Base-by-base conservation (phyloP, 1,284 basidiomycete genomes). In the Melampsora occidentalis region DNA sequence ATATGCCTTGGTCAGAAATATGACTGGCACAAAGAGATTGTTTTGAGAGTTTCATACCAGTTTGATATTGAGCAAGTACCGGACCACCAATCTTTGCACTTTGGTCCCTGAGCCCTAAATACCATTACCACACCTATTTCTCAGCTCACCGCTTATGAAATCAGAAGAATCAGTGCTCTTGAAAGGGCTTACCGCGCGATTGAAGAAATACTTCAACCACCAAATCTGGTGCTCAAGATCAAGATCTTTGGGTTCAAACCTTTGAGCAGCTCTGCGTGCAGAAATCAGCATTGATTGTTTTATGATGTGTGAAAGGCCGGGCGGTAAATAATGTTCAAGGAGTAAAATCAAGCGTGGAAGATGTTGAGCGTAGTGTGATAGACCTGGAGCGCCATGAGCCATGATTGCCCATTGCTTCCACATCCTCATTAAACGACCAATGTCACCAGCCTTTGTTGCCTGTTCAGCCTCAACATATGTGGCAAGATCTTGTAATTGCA, bases 131-230 rank as follows among this genome's bases (percentile, higher is more conserved):
- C 35, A 35, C 3, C 9, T 3, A 9, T 35, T 35, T 35, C n/a
- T n/a, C n/a, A n/a, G n/a, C n/a, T n/a, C n/a, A n/a, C n/a, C n/a
- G n/a, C n/a, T n/a, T n/a, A n/a, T n/a, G n/a, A n/a, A n/a, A n/a
- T n/a, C n/a, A n/a, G n/a, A n/a, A n/a, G n/a, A 35, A 9, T 35
- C 35, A 35, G 35, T 35, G 35, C 35, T 4, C 3, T 35, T 35
- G 4, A 35, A 35, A 35, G 35, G 35, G 35, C 35, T 4, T 35
- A 35, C 46, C 12, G 67, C 53, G 28, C 53, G 67, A 57, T 69
- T 69, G 51, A 57, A 69, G 22, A 69, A 69, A 53, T 53, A 69
- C 20, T 69, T 69, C 7, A 69, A 53, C 67, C 67, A 69, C 33
- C n/a, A 53, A 53, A 57, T 69, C 49, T 57, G 67, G 25, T 57